phyloP scores from a whole-genome alignment of 2,329 filamentous ascomycete species.

The Colletotrichum horii region DNA sequence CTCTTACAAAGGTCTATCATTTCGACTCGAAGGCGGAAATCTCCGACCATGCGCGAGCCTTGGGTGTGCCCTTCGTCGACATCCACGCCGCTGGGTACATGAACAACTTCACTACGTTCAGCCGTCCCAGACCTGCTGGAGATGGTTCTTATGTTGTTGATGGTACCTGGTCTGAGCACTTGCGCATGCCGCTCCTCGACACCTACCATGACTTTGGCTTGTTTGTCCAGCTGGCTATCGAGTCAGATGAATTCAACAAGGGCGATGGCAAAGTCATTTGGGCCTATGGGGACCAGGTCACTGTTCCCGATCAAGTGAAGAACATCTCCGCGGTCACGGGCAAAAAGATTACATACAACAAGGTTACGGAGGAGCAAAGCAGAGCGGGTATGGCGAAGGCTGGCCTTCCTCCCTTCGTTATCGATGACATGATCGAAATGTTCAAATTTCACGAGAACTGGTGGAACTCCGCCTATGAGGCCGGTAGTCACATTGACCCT shows the following conservation, averaged over 20 bases:
- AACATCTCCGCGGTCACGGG: not conserved
- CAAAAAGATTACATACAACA: not conserved
- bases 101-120: not conserved
- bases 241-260: not conserved
- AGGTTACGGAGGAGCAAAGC: not conserved
- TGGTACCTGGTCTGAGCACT: not conserved
- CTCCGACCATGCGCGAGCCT: not conserved
- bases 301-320: not conserved
- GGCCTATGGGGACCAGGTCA: not conserved
- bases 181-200: not conserved
- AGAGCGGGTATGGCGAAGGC: not conserved
- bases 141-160: not conserved
- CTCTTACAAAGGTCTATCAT: not conserved
- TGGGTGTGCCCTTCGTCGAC: not conserved
- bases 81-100: not conserved
- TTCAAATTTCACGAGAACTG: not conserved
- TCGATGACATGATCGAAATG: not conserved
- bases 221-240: not conserved
- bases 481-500: not conserved
- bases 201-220: not conserved
- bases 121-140: not conserved
- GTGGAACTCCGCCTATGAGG: not conserved
- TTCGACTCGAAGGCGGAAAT: not conserved
- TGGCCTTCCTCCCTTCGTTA: not conserved
- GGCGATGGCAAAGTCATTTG: not conserved